Base-by-base conservation (phyloP, 2,329 filamentous ascomycete species). In the Niveomyces coronatus region DNA sequence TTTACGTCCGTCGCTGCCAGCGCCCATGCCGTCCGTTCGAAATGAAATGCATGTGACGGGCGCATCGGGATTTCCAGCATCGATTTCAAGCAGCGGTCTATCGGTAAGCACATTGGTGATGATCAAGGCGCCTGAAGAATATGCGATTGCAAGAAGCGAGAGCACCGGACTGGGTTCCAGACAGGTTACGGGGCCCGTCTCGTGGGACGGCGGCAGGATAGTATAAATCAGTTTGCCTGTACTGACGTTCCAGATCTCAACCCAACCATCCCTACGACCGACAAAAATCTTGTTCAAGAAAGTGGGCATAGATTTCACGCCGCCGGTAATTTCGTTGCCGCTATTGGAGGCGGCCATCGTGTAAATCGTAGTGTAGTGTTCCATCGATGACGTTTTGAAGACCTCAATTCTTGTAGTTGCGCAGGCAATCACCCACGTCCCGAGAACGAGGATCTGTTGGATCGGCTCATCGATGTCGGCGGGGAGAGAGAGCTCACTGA, bases 161-260 rank as follows among this genome's bases (percentile, higher is more conserved):
- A 98, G 63, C 1, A 83, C 87, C 1, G 89, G 84, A 1, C 85
- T 82, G 0, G 89, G 81, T 48, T 94, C 77, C 35, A 98, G 66
- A 29, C 86, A 86, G 5, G 85, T 93, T n/a, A 96, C 84, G 11
- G 82, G 70, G 32, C 88, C 89, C 48, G 76, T 81, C 37, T 79
- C 71, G 3, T 79, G 68, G 8, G 74, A 73, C 0, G 84, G 79
- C 1, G 91, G 84, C 11, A 91, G 65, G 36, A 98, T 80, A 2
- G 87, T 93, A 59, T 95, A 93, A 19, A 98, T 76, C 38, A 95
- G 70, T 58, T 93, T 94, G 33, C 76, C 88, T 4, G 85, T 94
- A 55, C 83, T 93, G 44, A 98, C 68, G 54, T 98, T 98, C 89
- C 91, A 98, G 35, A 98, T 94, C 54, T 98, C 91, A 8, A 95